These are phyloP conservation scores for Naganishia cerealis DNA, from an alignment of 1,284 basidiomycete genomes.

Conservation along the genomic window DNA sequence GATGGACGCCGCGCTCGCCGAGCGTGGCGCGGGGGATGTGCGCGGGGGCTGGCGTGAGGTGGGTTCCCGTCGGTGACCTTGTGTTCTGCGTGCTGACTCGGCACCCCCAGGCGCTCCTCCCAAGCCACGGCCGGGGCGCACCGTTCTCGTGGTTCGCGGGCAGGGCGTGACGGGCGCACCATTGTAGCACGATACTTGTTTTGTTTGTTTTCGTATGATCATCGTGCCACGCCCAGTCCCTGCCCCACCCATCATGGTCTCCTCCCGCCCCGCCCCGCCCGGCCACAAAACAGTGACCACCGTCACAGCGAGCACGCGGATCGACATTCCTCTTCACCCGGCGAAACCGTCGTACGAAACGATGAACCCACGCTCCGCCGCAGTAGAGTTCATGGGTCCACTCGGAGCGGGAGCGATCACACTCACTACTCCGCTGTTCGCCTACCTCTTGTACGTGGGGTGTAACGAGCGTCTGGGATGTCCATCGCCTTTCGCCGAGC, in stretches of 20 bases:
- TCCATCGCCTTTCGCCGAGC: conserved; percentile 59
- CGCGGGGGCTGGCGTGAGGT: too few species aligned
- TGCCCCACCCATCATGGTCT: conserved; percentile 16
- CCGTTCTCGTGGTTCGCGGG: too few species aligned
- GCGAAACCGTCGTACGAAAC: conserved; percentile 46
- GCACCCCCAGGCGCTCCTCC: too few species aligned
- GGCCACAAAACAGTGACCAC: conserved; percentile 40
- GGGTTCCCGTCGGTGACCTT: too few species aligned
- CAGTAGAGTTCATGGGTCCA: conserved; percentile 84
- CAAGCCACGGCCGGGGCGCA: too few species aligned
- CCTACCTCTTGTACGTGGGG: conserved; percentile 78
- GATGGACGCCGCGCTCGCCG: conserved; percentile 45
- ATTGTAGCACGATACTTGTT: too few species aligned
- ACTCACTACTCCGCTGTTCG: conserved; percentile 68
- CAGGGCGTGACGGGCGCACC: too few species aligned
- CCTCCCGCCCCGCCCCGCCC: conserved; percentile 5
- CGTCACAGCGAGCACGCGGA: conserved; percentile 49
- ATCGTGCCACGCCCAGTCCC: too few species aligned
- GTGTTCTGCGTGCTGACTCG: too few species aligned
- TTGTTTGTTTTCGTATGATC: too few species aligned
- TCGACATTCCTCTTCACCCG: conserved; percentile 49
- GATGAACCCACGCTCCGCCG: conserved; percentile 57
- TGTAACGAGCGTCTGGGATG: conserved; percentile 80
- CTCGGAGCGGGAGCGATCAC: conserved; percentile 74
- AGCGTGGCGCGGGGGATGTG: conserved; percentile 38